Evolutionary conservation across 75 land plant genomes (phyloP), one percentile per base, ranked within the genome.

Genomic region (Picea sitchensis): DNA sequence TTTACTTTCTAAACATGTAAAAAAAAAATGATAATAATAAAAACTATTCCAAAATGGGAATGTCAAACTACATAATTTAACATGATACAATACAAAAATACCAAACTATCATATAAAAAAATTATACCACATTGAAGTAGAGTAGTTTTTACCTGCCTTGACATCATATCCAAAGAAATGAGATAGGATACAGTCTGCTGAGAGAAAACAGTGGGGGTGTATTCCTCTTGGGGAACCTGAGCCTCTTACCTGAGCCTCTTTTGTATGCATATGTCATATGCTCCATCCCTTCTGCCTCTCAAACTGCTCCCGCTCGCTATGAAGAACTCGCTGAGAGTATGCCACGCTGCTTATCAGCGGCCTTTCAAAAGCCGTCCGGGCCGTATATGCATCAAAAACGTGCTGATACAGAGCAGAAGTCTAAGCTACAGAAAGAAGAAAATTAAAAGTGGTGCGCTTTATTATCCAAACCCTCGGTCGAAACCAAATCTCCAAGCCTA

Each of bases 391-490:
- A 17, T 86, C 86, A 78, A 86, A 86, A 7, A 82, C 75, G 0
- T 67, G 96, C 94, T 96, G 96, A 82, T 94, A 87, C 20, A 96
- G 82, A 4, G 90, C 91, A 38, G 94, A 90, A 18, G 96, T 93
- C 6, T 89, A 26, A 26, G 26, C 26, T 26, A 26, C 26, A 26
- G 26, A 26, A 26, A 26, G 26, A 26, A 26, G 26, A 26, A 26
- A 26, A 26, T 26, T 26, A 26, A 26, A 26, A 26, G 26, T 26
- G 26, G 0, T 26, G 26, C 26, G 26, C 26, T 26, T 26, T 26
- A 26, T 26, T 26, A 26, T 26, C 26, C 26, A 26, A 26, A 26
- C 26, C 26, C 26, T 26, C 26, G 26, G 26, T 26, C 0, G 26
- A 26, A 26, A 26, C 26, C 26, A 26, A 26, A 26, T 26, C 26